A percentile compares a stretch with the other conserved stretches of the same genome.
phyloP scores from a whole-genome alignment of 2,329 filamentous ascomycete species.

The Pyrenophora seminiperda region DNA sequence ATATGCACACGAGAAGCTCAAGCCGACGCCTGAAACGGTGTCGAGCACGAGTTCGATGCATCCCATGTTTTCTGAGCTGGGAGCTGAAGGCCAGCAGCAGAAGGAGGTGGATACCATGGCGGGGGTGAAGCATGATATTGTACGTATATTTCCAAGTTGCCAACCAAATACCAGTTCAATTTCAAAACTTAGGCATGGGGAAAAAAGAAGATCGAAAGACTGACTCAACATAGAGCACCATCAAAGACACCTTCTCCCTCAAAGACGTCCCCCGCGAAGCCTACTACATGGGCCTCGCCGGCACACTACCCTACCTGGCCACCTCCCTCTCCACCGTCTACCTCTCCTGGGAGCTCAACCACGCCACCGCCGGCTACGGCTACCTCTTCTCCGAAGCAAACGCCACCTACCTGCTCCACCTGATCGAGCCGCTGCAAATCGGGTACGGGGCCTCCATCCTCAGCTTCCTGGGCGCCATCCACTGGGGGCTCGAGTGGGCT shows the following conservation, averaged over 20 bases:
- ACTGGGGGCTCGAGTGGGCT: conserved; percentile 90
- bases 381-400: conserved; percentile 71
- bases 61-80: conserved; percentile 49
- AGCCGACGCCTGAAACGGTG: conserved; percentile 65
- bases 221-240: conserved; percentile 47
- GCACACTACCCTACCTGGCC: conserved; percentile 69
- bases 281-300: conserved; percentile 58
- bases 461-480: conserved; percentile 90
- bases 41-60: conserved; percentile 60
- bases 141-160: conserved; percentile 25
- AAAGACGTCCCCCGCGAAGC: conserved; percentile 54
- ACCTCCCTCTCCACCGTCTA: conserved; percentile 84
- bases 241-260: conserved; percentile 56
- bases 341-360: conserved; percentile 81
- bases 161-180: too few species aligned
- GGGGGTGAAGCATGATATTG: conserved; percentile 49
- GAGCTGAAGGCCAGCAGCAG: conserved; percentile 37
- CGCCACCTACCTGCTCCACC: conserved; percentile 71
- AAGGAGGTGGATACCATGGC: conserved; percentile 54
- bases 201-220: background rate
- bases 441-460: conserved; percentile 92
- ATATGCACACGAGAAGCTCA: conserved; percentile 61
- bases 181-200: too few species aligned
- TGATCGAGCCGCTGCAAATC: conserved; percentile 85
- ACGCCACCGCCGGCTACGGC: conserved; percentile 65